phyloP scores from a whole-genome alignment of 768 basidiomycete species.

The Psilocybe cyanescens region DNA sequence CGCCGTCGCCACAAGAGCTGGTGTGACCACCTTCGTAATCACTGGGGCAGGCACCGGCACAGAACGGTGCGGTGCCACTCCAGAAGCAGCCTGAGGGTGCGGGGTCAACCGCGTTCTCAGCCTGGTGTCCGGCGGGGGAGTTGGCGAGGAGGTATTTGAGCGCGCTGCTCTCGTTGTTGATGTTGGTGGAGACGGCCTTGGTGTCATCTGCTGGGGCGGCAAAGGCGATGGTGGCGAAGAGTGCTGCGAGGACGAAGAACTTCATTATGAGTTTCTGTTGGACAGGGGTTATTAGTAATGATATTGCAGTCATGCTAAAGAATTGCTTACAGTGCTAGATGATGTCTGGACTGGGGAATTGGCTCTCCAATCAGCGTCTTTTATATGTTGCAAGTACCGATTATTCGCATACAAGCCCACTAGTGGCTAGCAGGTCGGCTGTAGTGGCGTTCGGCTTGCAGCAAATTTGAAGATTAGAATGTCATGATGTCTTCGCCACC shows the following conservation, averaged over 20 bases:
- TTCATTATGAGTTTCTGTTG: too few relatives aligned
- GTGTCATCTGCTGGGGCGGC: neutral
- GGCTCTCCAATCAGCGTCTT: too few relatives aligned
- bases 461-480: too few relatives aligned
- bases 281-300: too few relatives aligned
- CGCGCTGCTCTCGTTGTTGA: neutral
- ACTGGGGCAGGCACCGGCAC: slow-evolving; percentile 1
- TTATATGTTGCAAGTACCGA: too few relatives aligned
- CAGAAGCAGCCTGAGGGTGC: slow-evolving; percentile 11
- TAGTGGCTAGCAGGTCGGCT: too few relatives aligned
- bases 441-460: too few relatives aligned
- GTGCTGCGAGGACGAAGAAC: neutral
- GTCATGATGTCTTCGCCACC: too few relatives aligned
- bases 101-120: neutral
- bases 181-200: neutral
- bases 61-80: slow-evolving; percentile 10
- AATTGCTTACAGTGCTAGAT: slow-evolving; percentile 1
- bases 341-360: neutral
- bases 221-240: neutral
- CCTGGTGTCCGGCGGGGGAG: slow-evolving; percentile 9
- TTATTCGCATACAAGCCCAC: too few relatives aligned
- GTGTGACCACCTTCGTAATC: neutral
- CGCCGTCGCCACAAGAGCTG: slow-evolving; percentile 3
- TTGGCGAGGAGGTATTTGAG: slow-evolving; percentile 10
- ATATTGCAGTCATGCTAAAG: neutral